Percentiles rank a stretch among this genome's conserved stretches.
These are phyloP conservation scores for Nosema muscidifuracis DNA, from an alignment of 371 early-diverging fungal species.

Conservation along the genomic window DNA sequence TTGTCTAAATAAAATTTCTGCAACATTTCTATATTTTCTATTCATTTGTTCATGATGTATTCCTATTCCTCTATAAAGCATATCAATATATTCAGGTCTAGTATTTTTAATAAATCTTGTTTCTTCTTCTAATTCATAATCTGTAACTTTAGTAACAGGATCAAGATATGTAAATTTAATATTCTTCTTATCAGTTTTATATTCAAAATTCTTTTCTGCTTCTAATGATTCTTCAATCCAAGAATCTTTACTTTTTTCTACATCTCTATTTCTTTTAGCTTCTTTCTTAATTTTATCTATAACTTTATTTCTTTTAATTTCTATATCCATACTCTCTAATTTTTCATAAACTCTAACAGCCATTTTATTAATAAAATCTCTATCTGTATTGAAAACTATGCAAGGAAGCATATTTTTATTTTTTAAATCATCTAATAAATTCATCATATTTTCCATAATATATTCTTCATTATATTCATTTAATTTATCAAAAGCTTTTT, in stretches of 20 bases:
- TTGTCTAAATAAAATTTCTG: constrained; percentile 65
- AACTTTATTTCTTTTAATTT: constrained; percentile 45
- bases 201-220: constrained; percentile 52
- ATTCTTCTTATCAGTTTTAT: constrained; percentile 46
- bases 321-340: constrained; percentile 54
- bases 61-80: constrained; percentile 66
- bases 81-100: constrained; percentile 42
- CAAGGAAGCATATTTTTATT: constrained; percentile 64
- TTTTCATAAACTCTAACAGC: constrained; percentile 56
- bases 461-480: constrained; percentile 34
- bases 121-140: constrained; percentile 60
- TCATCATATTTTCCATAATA: constrained; percentile 56
- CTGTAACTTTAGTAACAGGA: constrained; percentile 52
- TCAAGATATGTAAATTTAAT: constrained; percentile 58
- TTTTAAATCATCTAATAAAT: constrained; percentile 53
- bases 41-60: constrained; percentile 66
- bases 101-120: constrained; percentile 51
- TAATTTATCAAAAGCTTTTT: constrained; percentile 33
- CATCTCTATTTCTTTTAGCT: constrained; percentile 57
- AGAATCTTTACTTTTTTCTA: constrained; percentile 48
- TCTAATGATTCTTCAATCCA: constrained; percentile 60
- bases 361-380: constrained; percentile 64
- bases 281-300: constrained; percentile 59
- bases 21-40: constrained; percentile 63
- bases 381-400: constrained; percentile 65